These are phyloP conservation scores for Apophysomyces sp. DNA, from an alignment of 371 early-diverging fungal genomes.

Conservation along the genomic window DNA sequence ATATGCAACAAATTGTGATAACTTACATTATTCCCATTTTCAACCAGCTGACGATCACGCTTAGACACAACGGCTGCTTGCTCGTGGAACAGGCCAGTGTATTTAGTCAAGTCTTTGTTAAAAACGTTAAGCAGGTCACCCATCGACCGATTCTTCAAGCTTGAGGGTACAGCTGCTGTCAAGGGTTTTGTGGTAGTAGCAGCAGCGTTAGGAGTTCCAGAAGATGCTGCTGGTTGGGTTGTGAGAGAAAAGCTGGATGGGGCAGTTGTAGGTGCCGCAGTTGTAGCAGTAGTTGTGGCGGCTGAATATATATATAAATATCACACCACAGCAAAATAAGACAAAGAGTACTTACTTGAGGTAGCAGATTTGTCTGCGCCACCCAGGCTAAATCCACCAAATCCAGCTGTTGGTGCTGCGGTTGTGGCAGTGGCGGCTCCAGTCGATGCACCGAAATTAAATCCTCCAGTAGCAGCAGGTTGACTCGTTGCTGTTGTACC, in stretches of 20 bases:
- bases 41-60: slow-evolving; percentile 85
- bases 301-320: neutral
- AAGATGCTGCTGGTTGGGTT: slow-evolving; percentile 22
- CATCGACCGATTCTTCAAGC: slow-evolving; percentile 81
- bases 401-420: slow-evolving; percentile 18
- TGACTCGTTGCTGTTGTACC: neutral
- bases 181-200: slow-evolving; percentile 25
- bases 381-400: slow-evolving; percentile 14
- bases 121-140: slow-evolving; percentile 88
- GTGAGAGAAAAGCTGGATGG: slow-evolving; percentile 21
- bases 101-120: slow-evolving; percentile 77
- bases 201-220: slow-evolving; percentile 20
- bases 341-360: neutral
- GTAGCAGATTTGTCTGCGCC: slow-evolving; percentile 15
- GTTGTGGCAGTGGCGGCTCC: slow-evolving; percentile 10
- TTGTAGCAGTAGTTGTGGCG: slow-evolving; percentile 12
- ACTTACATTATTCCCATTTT: slow-evolving; percentile 76
- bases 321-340: neutral
- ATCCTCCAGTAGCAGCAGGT: neutral
- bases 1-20: neutral
- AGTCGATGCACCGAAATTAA: slow-evolving; percentile 12
- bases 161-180: slow-evolving; percentile 44
- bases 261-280: slow-evolving; percentile 16
- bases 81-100: slow-evolving; percentile 81
- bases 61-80: slow-evolving; percentile 83